Evolutionary conservation across 2,329 filamentous ascomycete genomes (phyloP), one percentile per base, ranked within the genome.

Genomic region (Pyrenophora teres): DNA sequence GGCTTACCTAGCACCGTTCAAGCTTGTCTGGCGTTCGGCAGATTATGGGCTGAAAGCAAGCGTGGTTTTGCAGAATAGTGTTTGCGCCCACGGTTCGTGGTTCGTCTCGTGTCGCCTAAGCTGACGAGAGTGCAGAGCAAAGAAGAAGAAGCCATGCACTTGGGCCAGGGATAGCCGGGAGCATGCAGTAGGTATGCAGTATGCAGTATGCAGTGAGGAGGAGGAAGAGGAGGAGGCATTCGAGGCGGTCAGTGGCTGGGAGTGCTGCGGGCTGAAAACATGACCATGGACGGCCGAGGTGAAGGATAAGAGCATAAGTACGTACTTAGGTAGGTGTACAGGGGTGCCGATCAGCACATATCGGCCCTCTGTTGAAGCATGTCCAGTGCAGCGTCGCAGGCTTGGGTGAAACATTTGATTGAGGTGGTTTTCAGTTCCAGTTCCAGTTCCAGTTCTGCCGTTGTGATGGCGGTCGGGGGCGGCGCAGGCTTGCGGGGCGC

Each of bases 21-120:
- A 30, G 27, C 27, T 30, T 30, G 27, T 30, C 9, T 27, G n/a
- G 33, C 23, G 12, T 21, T 9, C 19, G 36, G 37, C 37, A 25
- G 23, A 33, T 15, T 25, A 44, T 40, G 47, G 47, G 47, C 47
- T 45, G 47, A 40, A 25, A 8, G 40, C 36, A 50, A 45, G 47
- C 40, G 35, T 38, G 2, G 27, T 40, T 19, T 38, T 43, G 46
- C 46, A 33, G 32, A 31, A 41, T 43, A 40, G 33, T 43, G 46
- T 41, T 36, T 38, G 39, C 16, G 39, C 23, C 16, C 15, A 15
- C 23, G 38, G 42, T 27, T 40, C 31, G 27, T 50, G 38, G 46
- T 40, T 47, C 44, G 36, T 52, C 43, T 48, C 31, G 48, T 48
- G 50, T 52, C 30, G 50, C 45, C 40, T 13, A 46, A 50, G 56